These are phyloP conservation scores for Xanthoconium purpureum DNA, from an alignment of 768 basidiomycete species.

Conservation along the genomic window DNA sequence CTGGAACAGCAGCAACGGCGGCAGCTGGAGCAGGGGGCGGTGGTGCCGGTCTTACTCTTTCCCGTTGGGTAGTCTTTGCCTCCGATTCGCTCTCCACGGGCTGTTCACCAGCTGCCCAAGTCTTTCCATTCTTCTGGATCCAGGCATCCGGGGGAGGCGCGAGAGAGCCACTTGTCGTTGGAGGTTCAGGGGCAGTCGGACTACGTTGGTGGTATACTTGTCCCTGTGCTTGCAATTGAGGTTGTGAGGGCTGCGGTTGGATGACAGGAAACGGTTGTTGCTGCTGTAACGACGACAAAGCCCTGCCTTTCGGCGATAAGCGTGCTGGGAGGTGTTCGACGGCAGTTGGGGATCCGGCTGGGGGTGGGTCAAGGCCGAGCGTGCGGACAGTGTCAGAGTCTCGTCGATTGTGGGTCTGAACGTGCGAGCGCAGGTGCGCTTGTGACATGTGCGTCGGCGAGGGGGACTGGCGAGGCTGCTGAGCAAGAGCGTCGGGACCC, in stretches of 20 bases:
- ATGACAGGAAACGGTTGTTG: slow-evolving; percentile 29
- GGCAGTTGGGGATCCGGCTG: slow-evolving; percentile 54
- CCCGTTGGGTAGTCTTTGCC: slow-evolving; percentile 25
- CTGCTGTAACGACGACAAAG: slow-evolving; percentile 20
- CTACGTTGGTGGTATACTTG: slow-evolving; percentile 57
- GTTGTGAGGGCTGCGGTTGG: slow-evolving; percentile 22
- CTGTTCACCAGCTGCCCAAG: slow-evolving; percentile 48
- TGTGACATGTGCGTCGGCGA: slow-evolving; percentile 44
- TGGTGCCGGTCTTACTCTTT: slow-evolving; percentile 33
- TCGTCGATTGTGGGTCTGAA: slow-evolving; percentile 55
- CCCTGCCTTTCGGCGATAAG: slow-evolving; percentile 31
- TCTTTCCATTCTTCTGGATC: slow-evolving; percentile 34
- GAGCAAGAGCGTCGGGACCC: slow-evolving; percentile 14
- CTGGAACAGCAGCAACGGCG: slow-evolving; percentile 19
- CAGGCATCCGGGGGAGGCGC: slow-evolving; percentile 16
- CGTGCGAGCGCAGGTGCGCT: slow-evolving; percentile 29
- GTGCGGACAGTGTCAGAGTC: slow-evolving; percentile 77
- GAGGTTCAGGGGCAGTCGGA: slow-evolving; percentile 64
- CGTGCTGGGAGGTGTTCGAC: slow-evolving; percentile 39
- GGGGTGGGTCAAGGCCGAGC: slow-evolving; percentile 34
- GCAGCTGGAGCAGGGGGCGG: slow-evolving; percentile 30
- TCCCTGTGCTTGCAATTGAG: slow-evolving; percentile 21
- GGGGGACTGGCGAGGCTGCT: slow-evolving; percentile 48
- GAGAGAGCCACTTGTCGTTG: slow-evolving; percentile 39
- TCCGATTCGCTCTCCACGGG: slow-evolving; percentile 37